phyloP scores from a whole-genome alignment of 768 basidiomycete genomes.

The Rhodotorula kratochvilovae region DNA sequence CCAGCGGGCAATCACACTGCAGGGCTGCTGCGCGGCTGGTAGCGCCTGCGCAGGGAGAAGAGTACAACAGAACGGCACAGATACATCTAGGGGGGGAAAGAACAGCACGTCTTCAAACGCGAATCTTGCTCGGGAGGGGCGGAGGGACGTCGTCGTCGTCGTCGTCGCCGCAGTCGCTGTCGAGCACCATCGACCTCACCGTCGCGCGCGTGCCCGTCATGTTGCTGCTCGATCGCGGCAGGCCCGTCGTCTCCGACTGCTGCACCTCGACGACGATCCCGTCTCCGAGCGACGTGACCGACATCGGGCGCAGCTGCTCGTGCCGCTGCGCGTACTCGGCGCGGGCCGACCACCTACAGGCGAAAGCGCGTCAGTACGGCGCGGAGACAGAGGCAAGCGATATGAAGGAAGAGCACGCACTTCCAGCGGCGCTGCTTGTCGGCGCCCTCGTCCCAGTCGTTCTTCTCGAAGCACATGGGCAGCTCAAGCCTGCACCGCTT shows the following conservation, averaged over 20 bases:
- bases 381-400: too few species aligned
- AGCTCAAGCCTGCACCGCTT: neutral
- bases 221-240: neutral
- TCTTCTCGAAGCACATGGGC: conserved; percentile 28
- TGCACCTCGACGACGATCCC: conserved; percentile 14
- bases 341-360: conserved; percentile 14
- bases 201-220: too few species aligned
- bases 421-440: conserved; percentile 1
- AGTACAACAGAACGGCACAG: neutral
- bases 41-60: too few species aligned
- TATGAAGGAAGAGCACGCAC: neutral
- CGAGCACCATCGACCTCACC: neutral
- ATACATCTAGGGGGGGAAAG: neutral
- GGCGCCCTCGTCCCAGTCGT: conserved; percentile 19
- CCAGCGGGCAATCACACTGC: too few species aligned
- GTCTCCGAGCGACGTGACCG: neutral
- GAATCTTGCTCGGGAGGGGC: neutral
- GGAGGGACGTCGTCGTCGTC: neutral
- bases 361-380: too few species aligned
- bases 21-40: too few species aligned
- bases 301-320: neutral
- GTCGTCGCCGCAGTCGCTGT: neutral
- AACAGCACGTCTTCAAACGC: neutral
- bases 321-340: conserved; percentile 14
- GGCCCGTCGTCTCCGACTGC: neutral